Base-by-base conservation (phyloP, 73 alveolate genomes). In the Paramecium sexaurelia region DNA sequence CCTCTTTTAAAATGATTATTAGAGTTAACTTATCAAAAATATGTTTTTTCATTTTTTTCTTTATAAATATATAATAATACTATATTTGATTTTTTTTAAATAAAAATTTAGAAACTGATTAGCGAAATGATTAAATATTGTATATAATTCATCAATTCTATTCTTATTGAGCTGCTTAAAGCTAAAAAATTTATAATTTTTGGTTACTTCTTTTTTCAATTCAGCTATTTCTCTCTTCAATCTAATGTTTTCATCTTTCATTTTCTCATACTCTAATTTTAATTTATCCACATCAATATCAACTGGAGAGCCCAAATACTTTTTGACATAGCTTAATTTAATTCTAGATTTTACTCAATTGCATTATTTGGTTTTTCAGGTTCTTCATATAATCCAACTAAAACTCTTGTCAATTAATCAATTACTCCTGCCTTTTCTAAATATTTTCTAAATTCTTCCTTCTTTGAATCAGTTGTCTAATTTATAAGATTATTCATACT, bases 291-390 rank as follows among this genome's bases (percentile, higher is more conserved):
- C 97, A 91, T 97, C 99, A 19, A 96, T 94, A 83, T 97, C 99
- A 39, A 97, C 94, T 7, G 99, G 99, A 41, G 98, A 97, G 17
- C 99, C 98, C 57, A 97, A 82, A 87, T 94, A 94, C 61, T 92
- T 92, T 87, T 97, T 97, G 56, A 97, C 93, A 93, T 95, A 97
- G 20, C 96, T 93, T 22, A 61, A 61, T 84, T 15, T 55, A 47
- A 11, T 45, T 27, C 7, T 47, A 78, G 24, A 13, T 19, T 24
- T 94, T 75, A 95, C 87, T 96, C 99, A 33, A 95, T 92, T 22
- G 99, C 99, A 94, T 94, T 95, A 85, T 91, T 61, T 67, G 99
- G 99, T 92, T 97, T 97, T 89, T 97, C 99, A 85, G 97, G 96
- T 84, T 97, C 99, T 82, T 97, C 99, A 92, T 97, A 97, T 40